Evolutionary conservation across 306 rosid genomes (phyloP), one percentile per base, ranked within the genome.

Genomic region (Lithocarpus polystachyus): DNA sequence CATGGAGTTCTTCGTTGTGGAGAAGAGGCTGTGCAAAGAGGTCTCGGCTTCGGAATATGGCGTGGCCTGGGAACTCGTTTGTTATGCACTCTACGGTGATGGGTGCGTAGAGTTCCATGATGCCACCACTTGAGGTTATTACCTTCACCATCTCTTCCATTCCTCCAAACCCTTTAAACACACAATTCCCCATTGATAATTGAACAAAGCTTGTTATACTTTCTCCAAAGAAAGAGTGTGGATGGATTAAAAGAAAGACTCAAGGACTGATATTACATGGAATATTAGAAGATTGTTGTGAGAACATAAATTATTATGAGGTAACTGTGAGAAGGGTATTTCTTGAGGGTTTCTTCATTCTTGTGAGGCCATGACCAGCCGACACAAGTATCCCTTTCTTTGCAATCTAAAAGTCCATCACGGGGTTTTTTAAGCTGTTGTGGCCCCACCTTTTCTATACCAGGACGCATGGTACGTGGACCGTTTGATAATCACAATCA

Each of bases 61-160:
- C 94, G 57, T 93, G 94, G 54, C 89, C 94, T 0, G 94, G 94
- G 24, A 84, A 91, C 82, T 88, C 93, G 20, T 75, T 84, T 60
- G 94, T 89, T 73, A 93, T 83, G 77, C 81, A 76, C 19, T 86
- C 87, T 0, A 80, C 94, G 6, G 93, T 84, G 68, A 91, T 82
- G 13, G 98, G 97, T 3, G 91, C 37, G 28, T 62, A 78, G 12
- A 93, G 86, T 80, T 89, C 94, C 94, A 93, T 93, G 82, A 91
- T 86, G 56, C 94, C 97, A 0, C 97, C 98, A 20, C 76, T 86
- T 26, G 89, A 81, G 51, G 93, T 91, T 45, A 91, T 82, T 3
- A 93, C 92, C 74, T 80, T 93, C 12, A 93, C 94, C 79, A 72
- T 68, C 23, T 88, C 84, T 2, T 61, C 68, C 22, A 57, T 19